These are phyloP conservation scores for Claviceps citrina DNA, from an alignment of 2,329 filamentous ascomycete species.

Conservation along the genomic window DNA sequence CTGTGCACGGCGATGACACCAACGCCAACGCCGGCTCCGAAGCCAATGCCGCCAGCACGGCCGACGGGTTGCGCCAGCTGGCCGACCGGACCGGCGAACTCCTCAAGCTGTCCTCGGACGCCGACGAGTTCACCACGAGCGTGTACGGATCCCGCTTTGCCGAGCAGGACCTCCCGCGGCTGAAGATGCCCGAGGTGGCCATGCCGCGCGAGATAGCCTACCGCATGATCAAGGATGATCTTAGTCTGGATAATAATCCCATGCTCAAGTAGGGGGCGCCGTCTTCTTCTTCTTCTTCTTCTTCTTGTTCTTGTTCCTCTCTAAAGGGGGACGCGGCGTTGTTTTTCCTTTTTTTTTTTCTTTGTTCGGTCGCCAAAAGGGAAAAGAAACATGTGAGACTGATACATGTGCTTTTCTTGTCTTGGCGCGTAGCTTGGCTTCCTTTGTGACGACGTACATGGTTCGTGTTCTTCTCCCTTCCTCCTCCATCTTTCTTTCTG, in stretches of 20 bases:
- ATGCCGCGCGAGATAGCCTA: slow-evolving; percentile 93
- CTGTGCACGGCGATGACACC: slow-evolving; percentile 18
- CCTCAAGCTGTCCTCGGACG: slow-evolving; percentile 33
- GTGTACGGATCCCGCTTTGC: slow-evolving; percentile 85
- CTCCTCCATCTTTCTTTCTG: slow-evolving; percentile 43
- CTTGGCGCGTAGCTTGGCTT: slow-evolving; percentile 68
- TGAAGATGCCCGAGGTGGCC: slow-evolving; percentile 76
- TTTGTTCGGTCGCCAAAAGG: too few species aligned
- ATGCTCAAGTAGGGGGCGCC: slow-evolving; percentile 52
- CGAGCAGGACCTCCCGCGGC: slow-evolving; percentile 59
- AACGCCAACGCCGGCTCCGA: slow-evolving; percentile 7
- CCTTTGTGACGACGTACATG: slow-evolving; percentile 95
- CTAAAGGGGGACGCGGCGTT: slow-evolving; percentile 12
- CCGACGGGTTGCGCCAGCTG: slow-evolving; percentile 12
- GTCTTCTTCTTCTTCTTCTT: too few species aligned
- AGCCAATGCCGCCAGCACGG: not conserved
- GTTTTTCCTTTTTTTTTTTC: not conserved
- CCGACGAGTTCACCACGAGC: slow-evolving; percentile 53
- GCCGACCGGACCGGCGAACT: slow-evolving; percentile 22
- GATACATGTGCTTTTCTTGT: too few species aligned
- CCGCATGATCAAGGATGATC: slow-evolving; percentile 88
- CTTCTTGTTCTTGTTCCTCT: too few species aligned
- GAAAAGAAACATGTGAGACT: not conserved
- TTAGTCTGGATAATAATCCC: slow-evolving; percentile 81
- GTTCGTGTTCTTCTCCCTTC: slow-evolving; percentile 32